phyloP scores from a whole-genome alignment of 345 rosid genomes.

The Bretschneidera sinensis region DNA sequence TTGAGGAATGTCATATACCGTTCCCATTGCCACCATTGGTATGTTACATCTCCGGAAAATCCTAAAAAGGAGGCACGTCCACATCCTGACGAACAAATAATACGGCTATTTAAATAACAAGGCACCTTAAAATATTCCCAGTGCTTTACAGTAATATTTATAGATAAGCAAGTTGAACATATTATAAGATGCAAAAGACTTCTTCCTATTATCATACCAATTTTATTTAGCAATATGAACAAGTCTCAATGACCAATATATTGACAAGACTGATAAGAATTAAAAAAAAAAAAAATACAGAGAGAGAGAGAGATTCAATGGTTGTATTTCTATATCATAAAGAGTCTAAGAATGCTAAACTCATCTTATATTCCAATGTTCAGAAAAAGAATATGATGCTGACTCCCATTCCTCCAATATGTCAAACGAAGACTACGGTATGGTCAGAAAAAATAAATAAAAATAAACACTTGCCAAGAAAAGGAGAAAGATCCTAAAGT shows the following conservation, averaged over 20 bases:
- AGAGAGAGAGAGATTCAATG: no score
- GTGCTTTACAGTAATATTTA: no score
- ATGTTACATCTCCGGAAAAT: conserved; percentile 60
- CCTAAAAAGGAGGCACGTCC: conserved; percentile 86
- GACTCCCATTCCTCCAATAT: not conserved
- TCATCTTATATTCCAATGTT: not conserved
- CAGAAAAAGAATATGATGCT: not conserved
- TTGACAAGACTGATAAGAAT: no score
- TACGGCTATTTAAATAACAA: not conserved
- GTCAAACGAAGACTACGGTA: not conserved
- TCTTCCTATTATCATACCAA: not conserved
- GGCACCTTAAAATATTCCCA: no score
- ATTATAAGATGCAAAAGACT: not conserved
- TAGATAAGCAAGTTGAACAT: not conserved
- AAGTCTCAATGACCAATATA: not conserved
- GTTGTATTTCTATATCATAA: no score
- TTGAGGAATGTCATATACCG: conserved; percentile 37
- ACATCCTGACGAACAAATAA: conserved; percentile 48
- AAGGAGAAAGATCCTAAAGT: not conserved
- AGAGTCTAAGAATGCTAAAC: not conserved
- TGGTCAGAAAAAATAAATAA: no score
- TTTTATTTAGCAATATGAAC: not conserved
- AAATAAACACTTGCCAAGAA: no score
- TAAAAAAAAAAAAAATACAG: no score
- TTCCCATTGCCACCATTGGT: conserved; percentile 77